Base-by-base conservation (phyloP, 2,329 filamentous ascomycete species). In the Monosporascus sp. region DNA sequence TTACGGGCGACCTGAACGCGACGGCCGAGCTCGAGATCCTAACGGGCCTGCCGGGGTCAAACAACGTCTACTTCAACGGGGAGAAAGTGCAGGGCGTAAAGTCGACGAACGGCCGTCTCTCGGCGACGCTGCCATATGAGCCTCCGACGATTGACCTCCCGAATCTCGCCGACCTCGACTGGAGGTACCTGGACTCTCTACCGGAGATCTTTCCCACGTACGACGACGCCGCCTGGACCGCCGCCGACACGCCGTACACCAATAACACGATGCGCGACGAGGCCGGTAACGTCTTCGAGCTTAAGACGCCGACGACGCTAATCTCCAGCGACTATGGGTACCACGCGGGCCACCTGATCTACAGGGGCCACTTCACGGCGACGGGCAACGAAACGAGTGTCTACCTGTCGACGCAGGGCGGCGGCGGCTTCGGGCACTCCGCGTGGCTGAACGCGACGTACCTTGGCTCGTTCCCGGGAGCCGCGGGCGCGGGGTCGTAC, bases 281-380 rank as follows among this genome's bases (percentile, higher is more conserved):
- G 9, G 27, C 27, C 27, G 27, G 27, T 9, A 31, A 31, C 8
- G 27, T 31, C 3, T 31, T 31, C 27, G 27, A 31, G 9, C 27
- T 86, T 1, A 90, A 52, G 24, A 53, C 88, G 0, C 83, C 86
- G 0, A 82, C 80, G 0, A 84, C 82, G 0, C 77, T 91, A 0
- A 89, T 86, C 62, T 77, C 76, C 1, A 81, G 81, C 7, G 88
- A 92, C 66, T 92, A 93, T 60, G 88, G 88, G 22, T 92, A 83
- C 68, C 77, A 89, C 65, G 78, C 83, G 0, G 88, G 88, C 2
- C 80, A 80, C 1, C 74, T 91, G 0, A 59, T 92, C 34, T 91
- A 82, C 73, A 81, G 88, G 1, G 88, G 87, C 0, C 77, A 84
- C 58, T 92, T 93, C 64, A 78, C 74, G 1, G 82, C 88, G 5